Evolutionary conservation across 2,329 filamentous ascomycete genomes (phyloP), one percentile per base, ranked within the genome.

Genomic region (Trichoderma arundinaceum): DNA sequence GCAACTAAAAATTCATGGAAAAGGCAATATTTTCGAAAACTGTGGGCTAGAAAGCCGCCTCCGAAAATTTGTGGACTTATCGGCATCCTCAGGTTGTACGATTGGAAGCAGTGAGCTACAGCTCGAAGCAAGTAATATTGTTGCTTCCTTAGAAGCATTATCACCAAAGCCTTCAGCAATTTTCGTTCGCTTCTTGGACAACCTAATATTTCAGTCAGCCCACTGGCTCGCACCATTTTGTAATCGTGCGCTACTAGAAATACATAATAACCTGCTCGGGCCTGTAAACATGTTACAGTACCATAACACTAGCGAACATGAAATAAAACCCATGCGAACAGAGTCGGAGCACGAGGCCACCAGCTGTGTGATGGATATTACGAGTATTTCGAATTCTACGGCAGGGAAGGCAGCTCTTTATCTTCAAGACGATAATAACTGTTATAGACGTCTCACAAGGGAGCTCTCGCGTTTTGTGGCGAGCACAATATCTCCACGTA

Each of bases 51-150:
- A 73, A 54, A 46, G 53, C 7, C 62, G 65, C 7, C 59, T 73
- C 0, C 60, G 33, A 4, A 38, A 17, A 15, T 52, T 46, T 46
- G 17, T 19, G 2, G 15, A 46, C 13, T n/a, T 7, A n/a, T n/a
- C 13, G 8, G 8, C 15, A 19, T n/a, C 43, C 7, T 4, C 43
- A n/a, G 43, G 43, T 13, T 46, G 2, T 7, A 19, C 15, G 9
- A n/a, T 19, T 84, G 77, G 85, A 88, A 64, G 75, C 82, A 4
- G 86, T 4, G 22, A 88, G 74, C 79, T 89, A 13, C 86, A 88
- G 71, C 76, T 79, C 4, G 84, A 88, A 73, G 85, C 85, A 15
- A 86, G 85, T 71, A 81, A 79, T 17, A 84, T 88, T 57, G 76
- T 89, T 19, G 82, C 82, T 2, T 78, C 84, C 13, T 80, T 84